These are phyloP conservation scores for Fusarium foetens DNA, from an alignment of 2,329 filamentous ascomycete genomes.

Conservation along the genomic window DNA sequence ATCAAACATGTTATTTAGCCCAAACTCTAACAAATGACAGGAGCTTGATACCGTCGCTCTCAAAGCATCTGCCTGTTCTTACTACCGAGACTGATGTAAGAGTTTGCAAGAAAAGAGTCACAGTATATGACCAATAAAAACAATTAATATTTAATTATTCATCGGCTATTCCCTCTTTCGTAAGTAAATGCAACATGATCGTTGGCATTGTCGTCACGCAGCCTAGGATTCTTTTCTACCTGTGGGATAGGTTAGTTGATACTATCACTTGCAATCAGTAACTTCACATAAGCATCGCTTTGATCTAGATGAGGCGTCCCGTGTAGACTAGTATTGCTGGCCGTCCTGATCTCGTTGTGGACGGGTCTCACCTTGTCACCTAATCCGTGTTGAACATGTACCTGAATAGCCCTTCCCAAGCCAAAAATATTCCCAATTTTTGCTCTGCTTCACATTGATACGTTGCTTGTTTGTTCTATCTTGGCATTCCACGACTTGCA, in stretches of 20 bases:
- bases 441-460: constrained; percentile 1
- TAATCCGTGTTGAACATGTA: not conserved
- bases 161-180: constrained; percentile 2
- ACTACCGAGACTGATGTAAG: not conserved
- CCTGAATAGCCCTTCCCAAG: not conserved
- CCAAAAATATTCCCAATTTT: not conserved
- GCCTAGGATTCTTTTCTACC: not conserved
- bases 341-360: not conserved
- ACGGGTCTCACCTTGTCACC: not conserved
- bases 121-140: not conserved
- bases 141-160: not conserved
- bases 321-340: not conserved
- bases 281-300: not conserved
- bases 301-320: not conserved
- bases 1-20: not conserved
- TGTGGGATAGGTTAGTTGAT: not conserved
- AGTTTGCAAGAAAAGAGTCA: not conserved
- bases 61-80: constrained; percentile 5
- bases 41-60: not conserved
- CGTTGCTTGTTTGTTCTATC: not conserved
- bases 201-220: not conserved
- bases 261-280: not conserved
- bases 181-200: not conserved
- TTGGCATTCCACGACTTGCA: not conserved
- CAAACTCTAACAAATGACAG: not conserved